phyloP scores from a whole-genome alignment of 352 stramenopile genomes.

The Peronosclerospora sorghi region DNA sequence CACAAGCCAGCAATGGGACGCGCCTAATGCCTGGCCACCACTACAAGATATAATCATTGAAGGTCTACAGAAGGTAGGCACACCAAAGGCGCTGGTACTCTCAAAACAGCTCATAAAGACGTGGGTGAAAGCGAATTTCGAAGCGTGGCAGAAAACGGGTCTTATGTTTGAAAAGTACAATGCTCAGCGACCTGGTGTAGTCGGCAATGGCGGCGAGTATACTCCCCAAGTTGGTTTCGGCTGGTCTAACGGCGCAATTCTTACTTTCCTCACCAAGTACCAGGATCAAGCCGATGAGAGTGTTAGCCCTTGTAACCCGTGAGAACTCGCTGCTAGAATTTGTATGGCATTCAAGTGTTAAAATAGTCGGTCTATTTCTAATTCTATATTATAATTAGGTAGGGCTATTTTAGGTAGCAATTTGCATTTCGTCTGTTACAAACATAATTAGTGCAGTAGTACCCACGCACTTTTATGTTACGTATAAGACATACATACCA shows the following conservation, averaged over 20 bases:
- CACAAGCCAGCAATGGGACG: conserved; percentile 81
- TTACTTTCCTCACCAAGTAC: conserved; percentile 68
- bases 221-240: conserved; percentile 80
- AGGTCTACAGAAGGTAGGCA: conserved; percentile 40
- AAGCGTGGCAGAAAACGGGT: conserved; percentile 54
- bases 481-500: too few species aligned
- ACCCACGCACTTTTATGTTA: too few species aligned
- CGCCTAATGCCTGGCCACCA: conserved; percentile 77
- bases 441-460: too few species aligned
- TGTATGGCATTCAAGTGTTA: too few species aligned
- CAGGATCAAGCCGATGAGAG: conserved; percentile 18
- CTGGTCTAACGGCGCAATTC: conserved; percentile 75
- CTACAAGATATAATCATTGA: conserved; percentile 74
- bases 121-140: conserved; percentile 52
- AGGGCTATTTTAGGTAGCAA: too few species aligned
- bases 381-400: too few species aligned
- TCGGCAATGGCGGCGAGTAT: conserved; percentile 78
- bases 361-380: too few species aligned
- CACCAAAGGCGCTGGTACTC: conserved; percentile 25
- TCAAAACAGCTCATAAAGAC: conserved; percentile 36
- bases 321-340: too few species aligned
- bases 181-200: conserved; percentile 39
- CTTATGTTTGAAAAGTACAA: conserved; percentile 88
- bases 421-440: too few species aligned
- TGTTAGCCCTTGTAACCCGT: neutral